These are phyloP conservation scores for Chaetothyriales sp. DNA, from an alignment of 2,329 filamentous ascomycete species.

Conservation along the genomic window DNA sequence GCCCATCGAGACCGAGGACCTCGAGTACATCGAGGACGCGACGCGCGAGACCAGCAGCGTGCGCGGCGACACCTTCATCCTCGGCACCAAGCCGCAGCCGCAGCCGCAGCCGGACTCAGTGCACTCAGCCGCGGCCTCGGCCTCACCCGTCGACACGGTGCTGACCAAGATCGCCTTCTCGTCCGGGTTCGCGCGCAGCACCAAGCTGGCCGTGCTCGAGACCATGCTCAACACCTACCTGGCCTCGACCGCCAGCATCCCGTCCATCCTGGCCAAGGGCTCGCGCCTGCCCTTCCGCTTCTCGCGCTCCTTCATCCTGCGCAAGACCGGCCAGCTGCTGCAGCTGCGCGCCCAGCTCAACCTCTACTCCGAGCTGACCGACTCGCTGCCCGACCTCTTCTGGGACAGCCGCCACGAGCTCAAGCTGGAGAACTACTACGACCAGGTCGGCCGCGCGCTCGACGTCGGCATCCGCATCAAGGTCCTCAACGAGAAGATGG, in stretches of 20 bases:
- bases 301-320: conserved; percentile 61
- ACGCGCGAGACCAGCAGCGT: conserved; percentile 61
- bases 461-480: conserved; percentile 87
- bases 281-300: conserved; percentile 46
- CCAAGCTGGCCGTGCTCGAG: conserved; percentile 86
- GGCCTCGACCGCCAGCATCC: conserved; percentile 69
- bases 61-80: conserved; percentile 73
- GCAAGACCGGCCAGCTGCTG: conserved; percentile 85
- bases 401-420: conserved; percentile 88
- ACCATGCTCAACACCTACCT: conserved; percentile 72
- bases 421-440: conserved; percentile 86
- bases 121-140: conserved; percentile 18
- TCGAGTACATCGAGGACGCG: conserved; percentile 71
- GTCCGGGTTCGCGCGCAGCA: conserved; percentile 79
- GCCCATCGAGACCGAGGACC: conserved; percentile 69
- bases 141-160: conserved; percentile 42
- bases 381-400: conserved; percentile 88
- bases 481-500: conserved; percentile 90
- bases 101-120: background rate
- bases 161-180: conserved; percentile 94
- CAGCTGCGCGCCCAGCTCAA: conserved; percentile 85
- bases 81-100: conserved; percentile 60
- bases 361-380: conserved; percentile 90
- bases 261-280: conserved; percentile 59
- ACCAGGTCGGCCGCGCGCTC: conserved; percentile 76